These are phyloP conservation scores for Aspergillus sojae DNA, from an alignment of 2,329 filamentous ascomycete genomes.

Conservation along the genomic window DNA sequence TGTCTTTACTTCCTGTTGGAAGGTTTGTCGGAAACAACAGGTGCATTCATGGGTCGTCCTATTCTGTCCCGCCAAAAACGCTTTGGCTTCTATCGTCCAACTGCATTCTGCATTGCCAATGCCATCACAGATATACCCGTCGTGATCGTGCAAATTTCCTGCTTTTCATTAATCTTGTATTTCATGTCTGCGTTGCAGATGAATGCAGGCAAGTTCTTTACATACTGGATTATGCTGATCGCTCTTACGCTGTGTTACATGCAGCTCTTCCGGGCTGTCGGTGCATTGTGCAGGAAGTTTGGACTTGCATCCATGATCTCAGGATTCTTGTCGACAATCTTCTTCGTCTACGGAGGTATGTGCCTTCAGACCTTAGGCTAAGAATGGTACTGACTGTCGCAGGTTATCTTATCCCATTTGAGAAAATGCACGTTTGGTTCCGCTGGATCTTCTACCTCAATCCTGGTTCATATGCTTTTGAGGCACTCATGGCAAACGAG, in stretches of 20 bases:
- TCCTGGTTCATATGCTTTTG: constrained; percentile 68
- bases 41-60: constrained; percentile 63
- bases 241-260: constrained; percentile 54
- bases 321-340: constrained; percentile 44
- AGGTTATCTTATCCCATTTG: constrained; percentile 64
- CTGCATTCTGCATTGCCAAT: constrained; percentile 60
- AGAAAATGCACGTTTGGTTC: constrained; percentile 64
- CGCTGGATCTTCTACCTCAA: constrained; percentile 65
- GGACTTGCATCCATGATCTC: constrained; percentile 52
- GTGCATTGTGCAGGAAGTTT: constrained; percentile 49
- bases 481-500: constrained; percentile 69
- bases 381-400: not conserved
- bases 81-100: constrained; percentile 67
- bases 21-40: constrained; percentile 60
- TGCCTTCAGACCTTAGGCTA: not conserved
- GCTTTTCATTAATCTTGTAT: constrained; percentile 63
- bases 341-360: constrained; percentile 55
- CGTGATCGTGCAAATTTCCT: constrained; percentile 56
- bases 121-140: constrained; percentile 60
- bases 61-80: constrained; percentile 70
- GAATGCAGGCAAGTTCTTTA: constrained; percentile 62
- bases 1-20: constrained; percentile 64
- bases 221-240: constrained; percentile 58
- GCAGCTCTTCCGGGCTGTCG: constrained; percentile 53
- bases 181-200: constrained; percentile 59